Evolutionary conservation across 169 alveolate genomes (phyloP).

Genomic region (Eimeria acervulina): DNA sequence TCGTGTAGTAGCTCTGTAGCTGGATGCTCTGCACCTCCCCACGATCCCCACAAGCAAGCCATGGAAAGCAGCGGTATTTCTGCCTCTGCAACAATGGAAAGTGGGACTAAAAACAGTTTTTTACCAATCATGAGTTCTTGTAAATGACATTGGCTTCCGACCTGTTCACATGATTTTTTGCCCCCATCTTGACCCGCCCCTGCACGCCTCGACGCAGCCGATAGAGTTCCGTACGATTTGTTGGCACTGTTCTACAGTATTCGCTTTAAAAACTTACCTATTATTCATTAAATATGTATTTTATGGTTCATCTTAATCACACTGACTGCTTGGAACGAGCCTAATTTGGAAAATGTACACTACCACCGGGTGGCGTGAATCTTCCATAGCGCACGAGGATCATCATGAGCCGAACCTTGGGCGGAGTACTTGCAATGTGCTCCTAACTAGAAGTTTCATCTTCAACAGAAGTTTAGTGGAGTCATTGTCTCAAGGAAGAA

Average conservation of each 20-base stretch:
- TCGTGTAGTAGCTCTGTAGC: background rate
- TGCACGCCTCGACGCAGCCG: background rate
- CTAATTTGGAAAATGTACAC: background rate
- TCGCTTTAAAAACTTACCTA: background rate
- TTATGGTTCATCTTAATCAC: background rate
- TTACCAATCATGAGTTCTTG: background rate
- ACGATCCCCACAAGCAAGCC: constrained; percentile 45
- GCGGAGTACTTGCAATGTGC: too few relatives aligned
- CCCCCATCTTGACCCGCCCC: background rate
- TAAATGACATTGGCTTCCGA: too few relatives aligned
- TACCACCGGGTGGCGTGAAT: background rate
- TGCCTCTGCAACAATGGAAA: background rate
- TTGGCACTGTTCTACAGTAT: background rate
- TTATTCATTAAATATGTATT: background rate
- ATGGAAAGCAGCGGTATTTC: background rate
- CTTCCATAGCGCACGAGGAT: background rate
- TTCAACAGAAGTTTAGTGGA: too few relatives aligned
- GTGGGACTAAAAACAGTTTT: background rate
- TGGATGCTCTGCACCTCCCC: constrained; percentile 56
- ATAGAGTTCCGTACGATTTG: background rate
- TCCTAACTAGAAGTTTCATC: too few relatives aligned
- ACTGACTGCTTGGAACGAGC: background rate
- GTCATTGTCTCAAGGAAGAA: too few relatives aligned
- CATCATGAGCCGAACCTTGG: background rate
- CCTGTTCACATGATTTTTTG: background rate